Conservation (phyloP, 768 basidiomycete genomes). For the Termitomyces sp. region DNA sequence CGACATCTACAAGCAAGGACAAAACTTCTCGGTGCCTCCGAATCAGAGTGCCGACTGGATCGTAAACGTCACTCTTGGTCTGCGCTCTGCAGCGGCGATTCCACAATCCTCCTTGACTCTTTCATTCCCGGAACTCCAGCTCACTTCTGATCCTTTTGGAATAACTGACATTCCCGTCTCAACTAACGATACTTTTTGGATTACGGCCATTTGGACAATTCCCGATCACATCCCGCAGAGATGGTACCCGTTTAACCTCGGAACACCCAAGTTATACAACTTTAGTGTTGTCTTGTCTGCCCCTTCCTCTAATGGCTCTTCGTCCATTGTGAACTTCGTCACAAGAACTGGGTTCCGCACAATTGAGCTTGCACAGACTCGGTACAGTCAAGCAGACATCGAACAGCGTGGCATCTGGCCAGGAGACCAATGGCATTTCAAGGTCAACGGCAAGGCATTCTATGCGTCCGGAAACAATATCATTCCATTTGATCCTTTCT, state of each 20-base stretch:
- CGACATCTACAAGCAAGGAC: constrained; percentile 54
- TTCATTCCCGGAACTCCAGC: constrained; percentile 43
- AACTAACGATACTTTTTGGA: constrained; percentile 31
- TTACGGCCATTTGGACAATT: constrained; percentile 42
- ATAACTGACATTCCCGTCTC: constrained; percentile 19
- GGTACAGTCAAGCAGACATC: constrained; percentile 44
- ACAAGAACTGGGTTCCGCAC: constrained; percentile 58
- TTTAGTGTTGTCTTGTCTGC: constrained; percentile 39
- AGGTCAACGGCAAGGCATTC: constrained; percentile 54
- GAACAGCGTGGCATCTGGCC: constrained; percentile 47
- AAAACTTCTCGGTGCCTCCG: constrained; percentile 39
- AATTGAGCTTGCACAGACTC: constrained; percentile 46
- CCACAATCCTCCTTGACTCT: constrained; percentile 35
- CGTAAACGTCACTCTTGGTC: constrained; percentile 48
- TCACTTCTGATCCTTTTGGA: constrained; percentile 33
- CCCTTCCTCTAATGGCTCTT: background rate
- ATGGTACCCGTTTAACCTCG: constrained; percentile 57
- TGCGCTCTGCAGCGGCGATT: constrained; percentile 39
- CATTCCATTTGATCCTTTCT: constrained; percentile 62
- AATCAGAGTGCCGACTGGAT: constrained; percentile 51
- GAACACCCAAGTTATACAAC: constrained; percentile 52
- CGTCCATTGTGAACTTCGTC: constrained; percentile 30
- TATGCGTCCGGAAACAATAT: constrained; percentile 55
- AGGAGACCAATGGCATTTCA: constrained; percentile 60
- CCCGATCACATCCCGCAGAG: constrained; percentile 42